Percentiles rank a stretch among this genome's conserved stretches.
Evolutionary conservation across 176 grass and related monocot genomes (phyloP).

Genomic region (Ampelocalamus luodianensis): DNA sequence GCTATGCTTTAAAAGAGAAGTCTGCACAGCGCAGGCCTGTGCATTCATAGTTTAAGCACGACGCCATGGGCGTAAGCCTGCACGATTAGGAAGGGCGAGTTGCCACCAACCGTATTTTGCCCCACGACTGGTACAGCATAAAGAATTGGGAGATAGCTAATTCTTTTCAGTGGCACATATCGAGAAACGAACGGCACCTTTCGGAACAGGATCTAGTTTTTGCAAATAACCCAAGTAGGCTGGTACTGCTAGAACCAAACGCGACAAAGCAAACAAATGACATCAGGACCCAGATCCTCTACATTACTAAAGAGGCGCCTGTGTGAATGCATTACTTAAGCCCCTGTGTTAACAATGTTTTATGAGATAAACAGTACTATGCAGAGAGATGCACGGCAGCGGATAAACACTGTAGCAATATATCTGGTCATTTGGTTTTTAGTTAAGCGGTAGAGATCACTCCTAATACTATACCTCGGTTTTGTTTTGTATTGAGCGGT

Average conservation of each 20-base stretch:
- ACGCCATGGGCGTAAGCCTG: neutral
- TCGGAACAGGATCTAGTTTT: neutral
- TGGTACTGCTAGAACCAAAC: neutral
- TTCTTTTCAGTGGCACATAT: neutral
- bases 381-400: too few species aligned
- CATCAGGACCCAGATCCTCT: too few species aligned
- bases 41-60: neutral
- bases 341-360: too few species aligned
- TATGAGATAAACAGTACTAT: too few species aligned
- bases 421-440: too few species aligned
- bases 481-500: too few species aligned
- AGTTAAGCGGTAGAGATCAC: too few species aligned
- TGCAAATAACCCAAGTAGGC: neutral
- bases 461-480: too few species aligned
- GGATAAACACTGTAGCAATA: too few species aligned
- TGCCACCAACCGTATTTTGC: neutral
- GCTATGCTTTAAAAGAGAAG: too few species aligned
- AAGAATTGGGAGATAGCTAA: neutral
- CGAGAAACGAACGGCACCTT: neutral
- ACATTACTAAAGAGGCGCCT: too few species aligned
- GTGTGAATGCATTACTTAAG: too few species aligned
- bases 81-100: neutral
- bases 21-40: neutral
- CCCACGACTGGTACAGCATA: neutral
- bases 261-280: conserved; percentile 16